phyloP scores from a whole-genome alignment of 140 eudicot species.

The Flaveria floridana region DNA sequence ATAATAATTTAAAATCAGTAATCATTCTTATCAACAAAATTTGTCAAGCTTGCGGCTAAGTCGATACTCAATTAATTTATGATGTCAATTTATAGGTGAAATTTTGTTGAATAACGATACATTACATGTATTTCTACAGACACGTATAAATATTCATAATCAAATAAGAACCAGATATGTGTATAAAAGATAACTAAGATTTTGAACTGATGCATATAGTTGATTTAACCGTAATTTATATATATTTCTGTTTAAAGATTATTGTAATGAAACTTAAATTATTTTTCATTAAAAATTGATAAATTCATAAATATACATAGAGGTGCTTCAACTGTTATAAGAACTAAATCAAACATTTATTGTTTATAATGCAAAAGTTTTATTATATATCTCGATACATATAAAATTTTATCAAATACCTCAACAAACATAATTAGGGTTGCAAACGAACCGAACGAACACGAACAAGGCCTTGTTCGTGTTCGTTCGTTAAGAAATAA shows the following conservation, averaged over 20 bases:
- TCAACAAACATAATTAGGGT: too few species aligned
- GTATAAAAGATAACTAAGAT: not conserved
- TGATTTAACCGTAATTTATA: not conserved
- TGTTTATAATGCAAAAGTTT: not conserved
- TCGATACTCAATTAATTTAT: not conserved
- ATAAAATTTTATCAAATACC: not conserved
- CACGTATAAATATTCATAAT: not conserved
- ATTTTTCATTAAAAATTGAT: not conserved
- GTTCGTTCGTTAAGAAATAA: too few species aligned
- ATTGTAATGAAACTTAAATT: not conserved
- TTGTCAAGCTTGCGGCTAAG: slow-evolving; percentile 5
- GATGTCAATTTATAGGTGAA: slow-evolving; percentile 23
- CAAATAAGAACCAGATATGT: not conserved
- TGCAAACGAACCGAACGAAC: too few species aligned
- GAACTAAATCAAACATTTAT: not conserved
- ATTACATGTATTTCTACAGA: not conserved
- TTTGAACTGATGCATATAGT: not conserved
- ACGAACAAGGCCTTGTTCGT: too few species aligned
- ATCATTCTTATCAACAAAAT: not conserved
- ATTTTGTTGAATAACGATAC: slow-evolving; percentile 15
- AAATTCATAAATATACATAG: not conserved
- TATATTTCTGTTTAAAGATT: not conserved
- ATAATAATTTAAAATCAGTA: not conserved
- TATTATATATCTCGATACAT: not conserved
- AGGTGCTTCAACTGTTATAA: not conserved